Conservation (phyloP, 768 basidiomycete genomes). For the Clavulina sp. region DNA sequence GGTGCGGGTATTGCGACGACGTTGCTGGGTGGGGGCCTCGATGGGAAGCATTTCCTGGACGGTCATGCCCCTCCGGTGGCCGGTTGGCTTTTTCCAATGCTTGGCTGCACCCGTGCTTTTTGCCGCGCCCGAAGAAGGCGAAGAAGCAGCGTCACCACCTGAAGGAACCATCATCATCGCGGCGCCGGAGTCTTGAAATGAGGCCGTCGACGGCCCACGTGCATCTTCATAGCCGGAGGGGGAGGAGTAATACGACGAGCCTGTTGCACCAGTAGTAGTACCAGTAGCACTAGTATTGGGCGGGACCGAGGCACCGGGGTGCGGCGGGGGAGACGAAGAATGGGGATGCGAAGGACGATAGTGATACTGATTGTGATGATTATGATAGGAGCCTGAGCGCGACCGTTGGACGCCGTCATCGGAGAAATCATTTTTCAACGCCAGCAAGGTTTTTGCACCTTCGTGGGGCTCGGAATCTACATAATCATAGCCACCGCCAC, state of each 20-base stretch:
- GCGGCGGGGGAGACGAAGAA: background rate
- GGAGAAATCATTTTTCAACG: no score
- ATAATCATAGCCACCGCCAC: no score
- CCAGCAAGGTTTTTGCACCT: no score
- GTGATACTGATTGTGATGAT: no score
- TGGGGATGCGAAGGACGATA: no score
- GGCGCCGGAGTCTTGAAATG: background rate
- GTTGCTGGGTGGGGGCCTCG: conserved; percentile 64
- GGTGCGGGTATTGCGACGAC: conserved; percentile 53
- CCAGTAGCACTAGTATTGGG: no score
- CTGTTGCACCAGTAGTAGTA: background rate
- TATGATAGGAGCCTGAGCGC: no score
- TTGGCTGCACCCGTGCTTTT: no score
- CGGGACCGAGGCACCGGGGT: background rate
- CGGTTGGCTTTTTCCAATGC: conserved; percentile 22
- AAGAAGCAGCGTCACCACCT: background rate
- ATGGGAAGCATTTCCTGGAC: conserved; percentile 46
- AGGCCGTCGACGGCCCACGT: background rate
- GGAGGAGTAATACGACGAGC: background rate
- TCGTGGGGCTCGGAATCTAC: no score
- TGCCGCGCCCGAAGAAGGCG: background rate
- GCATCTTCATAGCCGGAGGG: background rate
- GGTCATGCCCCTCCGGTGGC: conserved; percentile 51
- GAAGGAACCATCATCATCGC: background rate
- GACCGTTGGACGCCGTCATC: no score